phyloP scores from a whole-genome alignment of 192 early-diverging fungal species.

The Backusella tarrabulga region DNA sequence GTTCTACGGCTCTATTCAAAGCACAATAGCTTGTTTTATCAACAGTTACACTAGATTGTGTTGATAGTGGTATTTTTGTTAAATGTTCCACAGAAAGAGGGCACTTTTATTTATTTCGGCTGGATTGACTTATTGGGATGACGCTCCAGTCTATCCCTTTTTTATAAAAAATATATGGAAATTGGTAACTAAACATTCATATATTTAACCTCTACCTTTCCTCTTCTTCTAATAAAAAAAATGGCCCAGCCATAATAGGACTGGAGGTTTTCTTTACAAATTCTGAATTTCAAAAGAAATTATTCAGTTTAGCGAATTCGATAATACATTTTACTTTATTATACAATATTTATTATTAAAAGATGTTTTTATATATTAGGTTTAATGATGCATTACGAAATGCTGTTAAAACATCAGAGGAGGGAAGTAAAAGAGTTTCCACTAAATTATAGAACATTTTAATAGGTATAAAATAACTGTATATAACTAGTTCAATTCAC shows the following conservation, averaged over 20 bases:
- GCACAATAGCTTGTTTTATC: background rate
- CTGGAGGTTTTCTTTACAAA: too few relatives aligned
- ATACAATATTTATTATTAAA: too few relatives aligned
- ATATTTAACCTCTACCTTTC: background rate
- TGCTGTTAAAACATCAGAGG: too few relatives aligned
- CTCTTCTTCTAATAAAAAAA: background rate
- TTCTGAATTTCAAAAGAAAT: too few relatives aligned
- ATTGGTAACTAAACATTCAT: background rate
- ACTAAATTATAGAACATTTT: too few relatives aligned
- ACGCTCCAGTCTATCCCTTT: background rate
- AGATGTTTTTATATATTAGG: too few relatives aligned
- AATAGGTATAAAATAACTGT: too few relatives aligned
- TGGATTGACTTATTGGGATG: background rate
- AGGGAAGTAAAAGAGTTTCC: too few relatives aligned
- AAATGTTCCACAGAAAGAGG: background rate
- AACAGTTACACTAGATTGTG: background rate
- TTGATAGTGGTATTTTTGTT: background rate
- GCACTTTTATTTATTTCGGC: background rate
- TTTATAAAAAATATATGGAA: background rate
- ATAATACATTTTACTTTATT: too few relatives aligned
- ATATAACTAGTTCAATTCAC: too few relatives aligned
- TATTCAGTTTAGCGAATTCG: too few relatives aligned
- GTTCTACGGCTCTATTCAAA: background rate
- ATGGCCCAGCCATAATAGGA: background rate
- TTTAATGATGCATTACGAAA: too few relatives aligned